Evolutionary conservation across 192 early-diverging fungal species (phyloP), one percentile per base, ranked within the genome.

Genomic region (Coemansia sp.): DNA sequence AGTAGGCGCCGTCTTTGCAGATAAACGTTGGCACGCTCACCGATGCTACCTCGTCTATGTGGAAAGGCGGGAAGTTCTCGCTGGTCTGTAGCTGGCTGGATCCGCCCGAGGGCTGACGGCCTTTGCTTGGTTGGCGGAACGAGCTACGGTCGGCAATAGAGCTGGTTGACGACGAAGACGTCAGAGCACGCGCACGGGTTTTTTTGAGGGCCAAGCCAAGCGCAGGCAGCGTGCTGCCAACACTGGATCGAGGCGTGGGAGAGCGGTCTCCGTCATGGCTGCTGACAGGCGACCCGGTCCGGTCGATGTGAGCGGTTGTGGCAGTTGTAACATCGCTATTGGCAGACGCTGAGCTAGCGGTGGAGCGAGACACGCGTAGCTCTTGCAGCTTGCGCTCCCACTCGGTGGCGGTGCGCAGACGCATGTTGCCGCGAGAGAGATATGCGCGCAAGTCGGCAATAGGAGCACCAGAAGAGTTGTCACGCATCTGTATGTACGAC

Each of bases 401-500:
- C 57, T 89, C 87, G 28, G 85, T 82, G 58, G 90, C 83, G 8
- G 74, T 66, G 57, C 72, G 72, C 65, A 84, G 70, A 4, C 74
- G 73, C 64, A 83, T 66, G 65, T 72, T 70, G 68, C 81, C 50
- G 67, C 62, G 62, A 14, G 63, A 59, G 38, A 80, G 85, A 53
- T 90, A 80, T 63, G 89, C 86, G n/a, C 74, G 76, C 62, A 92
- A 86, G 74, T 90, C 87, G 60, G 63, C 59, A 58, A 93, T 87
- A 6, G 86, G 78, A 21, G 84, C 84, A 13, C 92, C 91, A 6
- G 91, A 88, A 10, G 76, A 67, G 68, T 86, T 84, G 78, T 93
- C 91, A 49, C 86, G 84, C 73, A 93, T 87, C 74, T 92, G 87
- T 26, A 93, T 82, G 88, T 89, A 93, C 33, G 88, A 85, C 6